Conservation (phyloP, 1,139 yeast species). For the Diutina ranongensis region DNA sequence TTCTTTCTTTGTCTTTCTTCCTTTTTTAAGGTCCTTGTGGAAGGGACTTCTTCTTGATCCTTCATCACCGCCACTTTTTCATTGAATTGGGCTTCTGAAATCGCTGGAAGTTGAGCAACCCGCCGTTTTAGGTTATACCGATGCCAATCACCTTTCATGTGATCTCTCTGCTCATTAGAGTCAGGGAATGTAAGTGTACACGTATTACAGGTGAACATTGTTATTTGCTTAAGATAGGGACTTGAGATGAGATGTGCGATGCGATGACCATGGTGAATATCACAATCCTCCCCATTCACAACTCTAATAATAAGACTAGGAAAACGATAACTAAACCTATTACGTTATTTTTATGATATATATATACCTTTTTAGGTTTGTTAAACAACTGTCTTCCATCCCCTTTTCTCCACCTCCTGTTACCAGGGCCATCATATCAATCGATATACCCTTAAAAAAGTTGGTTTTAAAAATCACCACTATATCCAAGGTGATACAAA, state of each 20-base stretch:
- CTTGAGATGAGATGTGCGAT: conserved; percentile 1
- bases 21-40: background rate
- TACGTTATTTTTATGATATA: too few relatives aligned
- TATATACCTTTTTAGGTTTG: too few relatives aligned
- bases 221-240: background rate
- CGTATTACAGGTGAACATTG: conserved; percentile 63
- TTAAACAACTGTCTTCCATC: too few relatives aligned
- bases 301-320: too few relatives aligned
- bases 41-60: background rate
- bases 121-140: conserved; percentile 85
- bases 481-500: too few relatives aligned
- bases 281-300: too few relatives aligned
- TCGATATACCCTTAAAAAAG: too few relatives aligned
- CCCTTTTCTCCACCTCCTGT: too few relatives aligned
- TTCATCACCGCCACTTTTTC: conserved; percentile 41
- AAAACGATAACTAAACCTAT: too few relatives aligned
- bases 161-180: conserved; percentile 74
- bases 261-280: background rate
- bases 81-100: conserved; percentile 70
- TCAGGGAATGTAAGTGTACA: conserved; percentile 70
- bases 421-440: too few relatives aligned
- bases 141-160: conserved; percentile 97
- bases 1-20: conserved; percentile 15
- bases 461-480: too few relatives aligned
- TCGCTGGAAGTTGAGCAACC: conserved; percentile 75